Evolutionary conservation across 2,329 filamentous ascomycete genomes (phyloP).

Genomic region (Knufia petricola): DNA sequence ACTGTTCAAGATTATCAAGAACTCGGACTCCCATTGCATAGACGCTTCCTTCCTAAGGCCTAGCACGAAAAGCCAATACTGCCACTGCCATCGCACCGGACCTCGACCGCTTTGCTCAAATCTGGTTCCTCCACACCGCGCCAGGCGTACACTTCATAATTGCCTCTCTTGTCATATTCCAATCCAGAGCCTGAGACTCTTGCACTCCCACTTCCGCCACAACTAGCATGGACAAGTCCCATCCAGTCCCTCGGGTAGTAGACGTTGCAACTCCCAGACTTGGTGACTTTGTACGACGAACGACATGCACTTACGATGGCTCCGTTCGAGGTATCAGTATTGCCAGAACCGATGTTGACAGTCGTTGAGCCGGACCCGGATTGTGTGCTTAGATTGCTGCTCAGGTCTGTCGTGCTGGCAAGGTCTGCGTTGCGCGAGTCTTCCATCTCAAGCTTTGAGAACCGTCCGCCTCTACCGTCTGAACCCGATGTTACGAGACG

Average conservation of each 20-base stretch:
- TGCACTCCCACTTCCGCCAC: slow-evolving; percentile 15
- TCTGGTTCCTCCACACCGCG: slow-evolving; percentile 5
- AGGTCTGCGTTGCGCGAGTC: not conserved
- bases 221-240: slow-evolving; percentile 23
- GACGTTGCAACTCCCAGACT: slow-evolving; percentile 23
- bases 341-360: not conserved
- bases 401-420: not conserved
- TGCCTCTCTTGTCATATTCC: slow-evolving; percentile 13
- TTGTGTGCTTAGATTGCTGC: slow-evolving; percentile 1
- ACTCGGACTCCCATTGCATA: too few relatives aligned
- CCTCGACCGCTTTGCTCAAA: slow-evolving; percentile 1
- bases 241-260: slow-evolving; percentile 27
- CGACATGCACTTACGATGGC: slow-evolving; percentile 6
- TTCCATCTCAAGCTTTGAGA: slow-evolving; percentile 8
- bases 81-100: slow-evolving; percentile 6
- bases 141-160: slow-evolving; percentile 17
- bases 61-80: slow-evolving; percentile 5
- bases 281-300: slow-evolving; percentile 1
- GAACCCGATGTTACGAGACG: not conserved
- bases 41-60: not conserved
- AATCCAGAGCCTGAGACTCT: slow-evolving; percentile 23
- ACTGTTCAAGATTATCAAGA: too few relatives aligned
- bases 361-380: slow-evolving; percentile 4
- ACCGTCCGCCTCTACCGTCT: not conserved
- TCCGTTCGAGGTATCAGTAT: slow-evolving; percentile 5